Base-by-base conservation (phyloP, 1,139 yeast genomes). In the Hanseniaspora gamundiae region DNA sequence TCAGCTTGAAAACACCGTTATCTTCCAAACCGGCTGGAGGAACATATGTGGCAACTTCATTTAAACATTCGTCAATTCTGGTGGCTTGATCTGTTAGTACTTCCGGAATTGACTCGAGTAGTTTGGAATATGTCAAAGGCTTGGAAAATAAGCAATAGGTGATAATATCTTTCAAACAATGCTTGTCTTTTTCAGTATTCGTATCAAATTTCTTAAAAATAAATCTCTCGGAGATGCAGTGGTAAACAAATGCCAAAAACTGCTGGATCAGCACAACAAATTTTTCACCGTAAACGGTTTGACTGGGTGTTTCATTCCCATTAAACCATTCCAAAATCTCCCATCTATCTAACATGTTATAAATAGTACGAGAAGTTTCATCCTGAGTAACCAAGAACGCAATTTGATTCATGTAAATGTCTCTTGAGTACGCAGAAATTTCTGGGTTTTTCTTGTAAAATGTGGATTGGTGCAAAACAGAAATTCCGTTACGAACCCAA, bases 401-500 rank as follows among this genome's bases (percentile, higher is more conserved):
- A 13, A 78, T 47, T 57, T 82, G 91, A 48, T 68, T 68, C 42
- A 80, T 54, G 52, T 75, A 80, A 22, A 81, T 58, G 53, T 80
- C 86, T 61, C 78, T 55, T 53, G 64, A 64, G 65, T 68, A 50
- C 10, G 63, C 59, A 30, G 59, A 56, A 29, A 58, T 43, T 31
- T 56, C 59, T 2, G 60, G 59, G 36, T 60, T 59, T n/a, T 58
- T 60, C 45, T 56, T 61, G 43, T 66, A 66, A 8, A 60, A 55
- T 2, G 59, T 52, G 2, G 67, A 73, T 52, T 75, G 78, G 41
- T 71, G 67, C 2, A 76, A 60, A 2, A 71, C 73, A 6, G 74
- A 64, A 41, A 66, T 53, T n/a, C 85, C 85, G 52, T 78, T 78
- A 58, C 84, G 68, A 3, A 78, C 71, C 85, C 85, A 78, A 48